Evolutionary conservation across 257 asterid species (phyloP).

Genomic region (Salvia miltiorrhiza): DNA sequence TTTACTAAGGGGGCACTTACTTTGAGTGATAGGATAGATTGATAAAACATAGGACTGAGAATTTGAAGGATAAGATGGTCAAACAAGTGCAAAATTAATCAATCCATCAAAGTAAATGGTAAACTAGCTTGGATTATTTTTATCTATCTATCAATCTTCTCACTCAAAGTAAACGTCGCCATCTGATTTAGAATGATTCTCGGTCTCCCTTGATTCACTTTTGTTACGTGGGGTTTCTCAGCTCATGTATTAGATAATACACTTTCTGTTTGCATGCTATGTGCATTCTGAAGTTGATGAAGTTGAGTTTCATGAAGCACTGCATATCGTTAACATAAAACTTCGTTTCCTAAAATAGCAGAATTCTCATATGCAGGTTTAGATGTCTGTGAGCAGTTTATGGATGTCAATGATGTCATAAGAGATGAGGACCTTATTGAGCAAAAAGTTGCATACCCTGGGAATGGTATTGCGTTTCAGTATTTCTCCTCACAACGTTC

Average conservation of each 20-base stretch:
- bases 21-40: no score
- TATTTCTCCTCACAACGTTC: conserved; percentile 62
- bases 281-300: not conserved
- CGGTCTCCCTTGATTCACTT: not conserved
- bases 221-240: not conserved
- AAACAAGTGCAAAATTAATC: no score
- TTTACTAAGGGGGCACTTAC: not conserved
- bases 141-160: no score
- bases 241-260: not conserved
- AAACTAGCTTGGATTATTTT: no score
- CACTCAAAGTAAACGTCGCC: no score
- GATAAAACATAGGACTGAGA: no score
- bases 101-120: no score
- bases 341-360: conserved; percentile 17
- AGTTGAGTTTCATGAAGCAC: not conserved
- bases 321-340: not conserved
- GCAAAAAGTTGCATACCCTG: conserved; percentile 57
- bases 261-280: not conserved
- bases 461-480: conserved; percentile 61
- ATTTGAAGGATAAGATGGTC: no score
- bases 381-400: conserved; percentile 93
- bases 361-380: conserved; percentile 55
- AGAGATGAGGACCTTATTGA: conserved; percentile 90
- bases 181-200: not conserved
- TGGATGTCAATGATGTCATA: conserved; percentile 95